These are phyloP conservation scores for Exsudoporus floridanus DNA, from an alignment of 1,284 basidiomycete genomes.

Conservation along the genomic window DNA sequence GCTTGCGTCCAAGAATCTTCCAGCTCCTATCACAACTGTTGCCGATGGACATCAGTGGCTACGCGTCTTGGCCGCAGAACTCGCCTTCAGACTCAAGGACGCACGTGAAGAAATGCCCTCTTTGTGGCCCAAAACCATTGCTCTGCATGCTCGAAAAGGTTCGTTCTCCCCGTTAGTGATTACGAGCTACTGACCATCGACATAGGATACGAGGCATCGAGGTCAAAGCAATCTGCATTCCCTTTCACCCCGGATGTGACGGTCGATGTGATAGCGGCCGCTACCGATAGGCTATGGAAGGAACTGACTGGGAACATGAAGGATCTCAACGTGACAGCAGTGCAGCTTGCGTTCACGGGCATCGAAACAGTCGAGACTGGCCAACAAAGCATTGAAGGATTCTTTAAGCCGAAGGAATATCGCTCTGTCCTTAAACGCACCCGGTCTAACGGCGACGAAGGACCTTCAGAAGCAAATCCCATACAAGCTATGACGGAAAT, in stretches of 20 bases:
- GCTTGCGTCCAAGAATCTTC: slow-evolving; percentile 90
- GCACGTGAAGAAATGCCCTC: slow-evolving; percentile 71
- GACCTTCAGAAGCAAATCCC: not conserved
- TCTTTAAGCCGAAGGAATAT: slow-evolving; percentile 52
- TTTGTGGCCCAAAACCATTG: slow-evolving; percentile 92
- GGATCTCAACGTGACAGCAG: slow-evolving; percentile 67
- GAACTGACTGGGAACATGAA: slow-evolving; percentile 73
- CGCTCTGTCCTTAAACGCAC: slow-evolving; percentile 31
- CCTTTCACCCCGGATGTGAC: slow-evolving; percentile 75
- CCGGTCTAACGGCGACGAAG: slow-evolving; percentile 7
- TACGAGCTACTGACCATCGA: slow-evolving; percentile 3
- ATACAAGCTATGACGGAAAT: not conserved
- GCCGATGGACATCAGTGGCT: slow-evolving; percentile 89
- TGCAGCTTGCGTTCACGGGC: slow-evolving; percentile 81
- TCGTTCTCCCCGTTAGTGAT: not conserved
- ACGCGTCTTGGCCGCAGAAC: slow-evolving; percentile 84
- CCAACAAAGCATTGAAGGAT: slow-evolving; percentile 85
- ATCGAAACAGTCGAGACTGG: slow-evolving; percentile 80
- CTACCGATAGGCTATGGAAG: slow-evolving; percentile 84
- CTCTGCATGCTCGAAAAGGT: slow-evolving; percentile 75
- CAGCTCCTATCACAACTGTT: slow-evolving; percentile 69
- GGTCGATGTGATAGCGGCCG: slow-evolving; percentile 75
- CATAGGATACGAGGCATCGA: slow-evolving; percentile 62
- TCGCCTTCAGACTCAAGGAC: slow-evolving; percentile 82
- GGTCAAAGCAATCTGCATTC: slow-evolving; percentile 82